Evolutionary conservation across 2,329 filamentous ascomycete species (phyloP).

Genomic region (Neonectria magnoliae): DNA sequence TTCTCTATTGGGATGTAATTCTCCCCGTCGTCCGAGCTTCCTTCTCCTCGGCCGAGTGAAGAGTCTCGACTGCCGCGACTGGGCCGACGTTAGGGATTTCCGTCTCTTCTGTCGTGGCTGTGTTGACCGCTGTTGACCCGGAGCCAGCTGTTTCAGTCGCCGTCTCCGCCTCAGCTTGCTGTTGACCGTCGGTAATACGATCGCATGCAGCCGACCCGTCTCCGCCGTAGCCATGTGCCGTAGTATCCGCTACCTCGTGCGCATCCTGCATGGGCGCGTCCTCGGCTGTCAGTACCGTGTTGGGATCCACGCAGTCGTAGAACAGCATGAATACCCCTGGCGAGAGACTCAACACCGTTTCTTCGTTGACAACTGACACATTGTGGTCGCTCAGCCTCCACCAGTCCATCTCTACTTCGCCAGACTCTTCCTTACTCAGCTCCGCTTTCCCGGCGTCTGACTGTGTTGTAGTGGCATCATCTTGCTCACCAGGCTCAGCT

Average conservation of each 20-base stretch:
- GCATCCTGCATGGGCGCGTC: slow-evolving; percentile 36
- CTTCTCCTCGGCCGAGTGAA: not conserved
- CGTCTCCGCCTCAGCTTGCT: slow-evolving; percentile 15
- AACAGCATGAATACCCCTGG: slow-evolving; percentile 94
- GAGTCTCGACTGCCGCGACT: not conserved
- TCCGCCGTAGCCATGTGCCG: slow-evolving; percentile 4
- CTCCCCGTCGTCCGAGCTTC: not conserved
- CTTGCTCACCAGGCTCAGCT: slow-evolving; percentile 30
- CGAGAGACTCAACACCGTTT: slow-evolving; percentile 76
- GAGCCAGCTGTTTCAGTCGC: slow-evolving; percentile 26
- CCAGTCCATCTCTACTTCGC: slow-evolving; percentile 68
- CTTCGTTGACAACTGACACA: slow-evolving; percentile 78
- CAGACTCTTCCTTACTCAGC: slow-evolving; percentile 34
- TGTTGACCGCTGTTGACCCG: slow-evolving; percentile 5
- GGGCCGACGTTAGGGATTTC: not conserved
- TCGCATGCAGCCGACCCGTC: not conserved
- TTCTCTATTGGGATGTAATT: not conserved
- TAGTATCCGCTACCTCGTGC: slow-evolving; percentile 27
- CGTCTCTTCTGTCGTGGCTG: slow-evolving; percentile 10
- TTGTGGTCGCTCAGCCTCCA: slow-evolving; percentile 92
- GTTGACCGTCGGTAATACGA: not conserved
- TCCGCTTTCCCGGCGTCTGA: slow-evolving; percentile 17
- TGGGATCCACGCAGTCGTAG: slow-evolving; percentile 78
- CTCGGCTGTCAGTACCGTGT: slow-evolving; percentile 54
- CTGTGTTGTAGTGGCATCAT: slow-evolving; percentile 13